Evolutionary conservation across 176 grass and related monocot genomes (phyloP).

Genomic region (Melocanna baccifera): DNA sequence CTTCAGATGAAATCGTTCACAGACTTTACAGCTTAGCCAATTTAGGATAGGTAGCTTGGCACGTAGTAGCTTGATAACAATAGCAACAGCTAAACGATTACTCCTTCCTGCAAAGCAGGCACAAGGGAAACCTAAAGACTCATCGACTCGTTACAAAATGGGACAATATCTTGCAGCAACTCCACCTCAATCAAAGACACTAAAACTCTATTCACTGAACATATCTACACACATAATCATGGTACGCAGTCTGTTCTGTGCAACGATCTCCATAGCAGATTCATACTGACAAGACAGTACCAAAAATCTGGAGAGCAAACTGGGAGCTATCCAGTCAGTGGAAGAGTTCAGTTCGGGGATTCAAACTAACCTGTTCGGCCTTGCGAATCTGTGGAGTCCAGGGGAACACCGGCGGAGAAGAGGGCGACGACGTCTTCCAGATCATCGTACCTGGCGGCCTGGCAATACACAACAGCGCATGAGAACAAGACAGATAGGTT

Average conservation of each 20-base stretch:
- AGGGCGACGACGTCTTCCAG: slow-evolving; percentile 73
- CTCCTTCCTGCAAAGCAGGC: neutral
- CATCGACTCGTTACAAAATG: neutral
- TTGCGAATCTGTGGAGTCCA: slow-evolving; percentile 75
- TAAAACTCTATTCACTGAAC: neutral
- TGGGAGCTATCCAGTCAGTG: neutral
- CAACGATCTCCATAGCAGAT: neutral
- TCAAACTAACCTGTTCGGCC: slow-evolving; percentile 68
- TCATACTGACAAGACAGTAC: neutral
- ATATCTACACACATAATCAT: neutral
- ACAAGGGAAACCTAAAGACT: neutral
- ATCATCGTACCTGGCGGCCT: slow-evolving; percentile 95
- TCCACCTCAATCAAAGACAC: neutral
- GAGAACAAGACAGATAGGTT: neutral
- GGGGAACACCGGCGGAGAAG: slow-evolving; percentile 60
- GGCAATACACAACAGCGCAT: neutral
- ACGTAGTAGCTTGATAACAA: neutral
- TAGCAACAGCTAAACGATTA: neutral
- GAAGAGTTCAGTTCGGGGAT: neutral
- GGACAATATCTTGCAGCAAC: neutral
- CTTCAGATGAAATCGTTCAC: slow-evolving; percentile 1
- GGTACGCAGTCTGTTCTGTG: neutral
- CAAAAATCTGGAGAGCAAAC: neutral
- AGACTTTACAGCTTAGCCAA: neutral
- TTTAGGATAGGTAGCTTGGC: neutral